Evolutionary conservation across 805 yeast species (phyloP).

Genomic region (Kodamaea fukazawae): DNA sequence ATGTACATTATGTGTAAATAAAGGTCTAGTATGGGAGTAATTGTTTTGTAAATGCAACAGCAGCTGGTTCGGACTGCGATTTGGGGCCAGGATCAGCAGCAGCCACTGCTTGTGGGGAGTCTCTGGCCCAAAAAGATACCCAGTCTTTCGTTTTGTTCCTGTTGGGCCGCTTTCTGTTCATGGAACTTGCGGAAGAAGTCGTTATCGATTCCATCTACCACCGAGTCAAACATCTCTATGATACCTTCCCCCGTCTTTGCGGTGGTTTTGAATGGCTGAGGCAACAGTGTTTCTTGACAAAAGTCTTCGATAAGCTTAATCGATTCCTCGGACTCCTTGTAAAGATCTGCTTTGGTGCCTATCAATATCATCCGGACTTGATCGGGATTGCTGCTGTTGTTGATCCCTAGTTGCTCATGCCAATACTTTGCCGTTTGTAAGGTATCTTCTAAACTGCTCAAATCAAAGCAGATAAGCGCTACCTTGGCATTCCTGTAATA

Average conservation of each 20-base stretch:
- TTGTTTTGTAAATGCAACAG: slow-evolving; percentile 1
- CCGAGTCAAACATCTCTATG: slow-evolving; percentile 28
- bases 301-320: not conserved
- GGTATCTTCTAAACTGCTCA: slow-evolving; percentile 46
- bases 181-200: slow-evolving; percentile 23
- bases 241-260: slow-evolving; percentile 73
- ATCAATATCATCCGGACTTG: slow-evolving; percentile 48
- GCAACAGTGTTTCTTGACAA: not conserved
- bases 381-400: slow-evolving; percentile 19
- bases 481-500: slow-evolving; percentile 42
- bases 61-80: not conserved
- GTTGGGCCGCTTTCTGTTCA: slow-evolving; percentile 7
- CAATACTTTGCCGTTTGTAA: slow-evolving; percentile 79
- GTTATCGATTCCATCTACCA: slow-evolving; percentile 32
- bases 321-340: slow-evolving; percentile 16
- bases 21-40: not conserved
- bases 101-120: not conserved
- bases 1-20: slow-evolving; percentile 2
- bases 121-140: too few relatives aligned
- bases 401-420: slow-evolving; percentile 69
- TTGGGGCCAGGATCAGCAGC: slow-evolving; percentile 3
- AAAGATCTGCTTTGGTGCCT: slow-evolving; percentile 81
- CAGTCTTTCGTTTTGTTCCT: slow-evolving; percentile 1
- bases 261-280: slow-evolving; percentile 45
- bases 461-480: slow-evolving; percentile 86